Base-by-base conservation (phyloP, 2,329 filamentous ascomycete genomes). In the Talaromyces sp. region DNA sequence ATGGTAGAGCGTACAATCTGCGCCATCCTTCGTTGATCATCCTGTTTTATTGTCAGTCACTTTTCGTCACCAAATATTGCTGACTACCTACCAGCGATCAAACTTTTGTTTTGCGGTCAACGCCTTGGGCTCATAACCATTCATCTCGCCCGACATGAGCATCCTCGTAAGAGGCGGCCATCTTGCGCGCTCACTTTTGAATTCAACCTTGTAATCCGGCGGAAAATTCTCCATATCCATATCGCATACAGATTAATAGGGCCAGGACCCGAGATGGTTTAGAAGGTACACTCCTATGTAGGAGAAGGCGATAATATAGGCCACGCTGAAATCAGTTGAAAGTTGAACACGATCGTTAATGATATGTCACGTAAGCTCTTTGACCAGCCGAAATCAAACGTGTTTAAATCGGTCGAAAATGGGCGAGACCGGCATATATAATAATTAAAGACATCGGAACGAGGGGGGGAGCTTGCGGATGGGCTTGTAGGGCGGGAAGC, bases 1-100 rank as follows among this genome's bases (percentile, higher is more conserved):
- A 13, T 37, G 7, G 35, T 37, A 10, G 19, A 63, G 85, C 89
- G 65, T 83, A 92, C 87, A 94, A 84, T 86, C 90, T 84, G 75
- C 90, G 85, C 76, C 92, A 93, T 67, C 91, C 91, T 75, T 94
- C 91, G 75, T 94, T 94, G 67, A 94, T 89, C 91, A 95, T 93
- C 91, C 75, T 78, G 65, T 47, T 7, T 14, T 58, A 13, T 63
- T 33, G 19, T 67, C 41, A 65, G 65, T 69, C 58, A 47, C 57
- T 64, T 47, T 35, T 11, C 19, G 19, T 13, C 31, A 35, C 19
- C 11, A 37, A 14, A 43, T 4, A 1, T 2, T 41, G 24, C 37
- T 45, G 33, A 62, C 7, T 35, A 37, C 69, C 49, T 68, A 78
- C 77, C 91, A 95, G 69, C 88, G 84, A 76, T 93, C 89, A 73